Percentiles rank a stretch among this genome's conserved stretches.
These are phyloP conservation scores for Colletotrichum limetticola DNA, from an alignment of 2,329 filamentous ascomycete genomes.

Conservation along the genomic window DNA sequence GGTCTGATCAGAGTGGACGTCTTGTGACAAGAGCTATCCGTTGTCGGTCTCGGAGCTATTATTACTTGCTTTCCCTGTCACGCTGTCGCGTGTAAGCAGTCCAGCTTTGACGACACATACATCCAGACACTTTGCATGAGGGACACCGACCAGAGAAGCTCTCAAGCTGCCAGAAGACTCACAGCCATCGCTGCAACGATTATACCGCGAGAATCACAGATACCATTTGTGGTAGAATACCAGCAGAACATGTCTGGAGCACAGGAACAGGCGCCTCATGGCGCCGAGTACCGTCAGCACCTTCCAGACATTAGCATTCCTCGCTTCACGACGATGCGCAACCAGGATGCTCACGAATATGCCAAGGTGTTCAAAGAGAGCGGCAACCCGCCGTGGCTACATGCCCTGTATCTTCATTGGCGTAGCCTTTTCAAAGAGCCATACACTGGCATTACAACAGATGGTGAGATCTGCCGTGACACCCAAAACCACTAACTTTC, in stretches of 20 bases:
- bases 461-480: constrained; percentile 55
- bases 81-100: background rate
- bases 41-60: background rate
- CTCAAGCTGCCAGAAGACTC: background rate
- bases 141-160: background rate
- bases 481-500: background rate
- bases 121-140: background rate
- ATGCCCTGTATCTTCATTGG: constrained; percentile 70
- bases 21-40: background rate
- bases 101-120: background rate
- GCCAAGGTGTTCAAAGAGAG: constrained; percentile 68
- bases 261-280: constrained; percentile 6
- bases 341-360: constrained; percentile 72
- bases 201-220: background rate
- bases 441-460: constrained; percentile 75
- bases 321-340: constrained; percentile 71
- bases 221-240: background rate
- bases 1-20: background rate
- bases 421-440: constrained; percentile 70
- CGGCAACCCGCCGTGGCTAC: constrained; percentile 73
- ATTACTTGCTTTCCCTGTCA: too few species aligned
- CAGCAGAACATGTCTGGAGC: background rate
- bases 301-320: constrained; percentile 70
- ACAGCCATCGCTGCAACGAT: background rate
- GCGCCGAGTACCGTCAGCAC: constrained; percentile 63